These are phyloP conservation scores for Linum usitatissimum DNA, from an alignment of 345 rosid species.

Conservation along the genomic window DNA sequence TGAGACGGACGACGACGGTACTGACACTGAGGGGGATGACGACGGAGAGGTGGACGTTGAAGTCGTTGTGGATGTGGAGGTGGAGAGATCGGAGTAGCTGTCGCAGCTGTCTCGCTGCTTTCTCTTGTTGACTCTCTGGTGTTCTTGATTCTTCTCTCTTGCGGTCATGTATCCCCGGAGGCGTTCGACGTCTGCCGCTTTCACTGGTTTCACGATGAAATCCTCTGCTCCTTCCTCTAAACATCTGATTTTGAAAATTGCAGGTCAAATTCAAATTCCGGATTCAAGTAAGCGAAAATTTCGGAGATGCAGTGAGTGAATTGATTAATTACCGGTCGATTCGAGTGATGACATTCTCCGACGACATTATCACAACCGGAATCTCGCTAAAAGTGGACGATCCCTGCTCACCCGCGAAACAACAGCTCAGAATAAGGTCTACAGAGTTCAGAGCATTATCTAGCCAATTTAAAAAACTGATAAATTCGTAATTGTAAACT, in stretches of 20 bases:
- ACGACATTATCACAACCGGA: conserved; percentile 94
- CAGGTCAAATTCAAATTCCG: not conserved
- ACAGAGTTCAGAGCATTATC: too few species aligned
- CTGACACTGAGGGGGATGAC: conserved; percentile 6
- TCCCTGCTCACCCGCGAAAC: conserved; percentile 34
- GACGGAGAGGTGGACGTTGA: conserved; percentile 21
- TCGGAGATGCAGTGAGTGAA: not conserved
- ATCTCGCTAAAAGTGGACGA: conserved; percentile 58
- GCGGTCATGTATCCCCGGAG: conserved; percentile 39
- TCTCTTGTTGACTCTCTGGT: conserved; percentile 32
- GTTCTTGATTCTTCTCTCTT: conserved; percentile 13
- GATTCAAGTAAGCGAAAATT: not conserved
- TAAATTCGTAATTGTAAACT: too few species aligned
- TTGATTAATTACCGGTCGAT: conserved; percentile 53
- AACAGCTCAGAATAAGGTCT: not conserved
- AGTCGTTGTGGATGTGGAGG: not conserved
- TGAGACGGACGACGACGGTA: conserved; percentile 13
- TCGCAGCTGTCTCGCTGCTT: conserved; percentile 40
- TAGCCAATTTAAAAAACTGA: too few species aligned
- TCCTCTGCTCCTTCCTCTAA: conserved; percentile 96
- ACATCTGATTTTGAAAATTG: conserved; percentile 34
- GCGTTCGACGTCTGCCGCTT: conserved; percentile 71
- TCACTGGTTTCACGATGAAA: conserved; percentile 85
- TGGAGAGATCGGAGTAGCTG: conserved; percentile 1
- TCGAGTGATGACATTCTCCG: conserved; percentile 72